phyloP scores from a whole-genome alignment of 345 rosid genomes.

The Sisymbrium irio region DNA sequence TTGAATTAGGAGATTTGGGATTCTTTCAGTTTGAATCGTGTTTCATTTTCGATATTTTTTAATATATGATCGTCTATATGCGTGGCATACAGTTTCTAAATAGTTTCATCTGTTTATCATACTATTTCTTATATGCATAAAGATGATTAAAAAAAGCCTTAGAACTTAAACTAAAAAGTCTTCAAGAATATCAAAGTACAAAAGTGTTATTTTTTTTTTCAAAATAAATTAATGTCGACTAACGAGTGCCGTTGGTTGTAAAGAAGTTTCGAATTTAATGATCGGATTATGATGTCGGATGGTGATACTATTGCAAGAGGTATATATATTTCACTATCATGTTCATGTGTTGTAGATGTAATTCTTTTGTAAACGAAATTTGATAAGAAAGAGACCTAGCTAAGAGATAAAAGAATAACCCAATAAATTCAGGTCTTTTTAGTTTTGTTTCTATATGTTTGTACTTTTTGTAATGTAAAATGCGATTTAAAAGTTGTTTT shows the following conservation, averaged over 20 bases:
- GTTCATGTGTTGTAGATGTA: constrained; percentile 1
- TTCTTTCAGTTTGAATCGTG: no score
- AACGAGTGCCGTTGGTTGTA: constrained; percentile 27
- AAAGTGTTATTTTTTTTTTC: constrained; percentile 11
- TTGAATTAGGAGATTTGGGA: background rate
- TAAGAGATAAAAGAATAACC: background rate
- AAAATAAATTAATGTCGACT: constrained; percentile 10
- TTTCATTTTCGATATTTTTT: background rate
- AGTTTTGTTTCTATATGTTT: background rate
- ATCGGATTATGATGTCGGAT: constrained; percentile 22
- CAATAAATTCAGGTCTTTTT: background rate
- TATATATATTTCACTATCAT: constrained; percentile 20
- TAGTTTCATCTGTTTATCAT: background rate
- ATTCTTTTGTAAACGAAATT: background rate
- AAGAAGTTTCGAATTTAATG: constrained; percentile 25
- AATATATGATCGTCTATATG: background rate
- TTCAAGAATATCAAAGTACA: constrained; percentile 29
- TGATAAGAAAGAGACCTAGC: background rate
- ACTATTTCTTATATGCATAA: background rate
- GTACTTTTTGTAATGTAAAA: background rate
- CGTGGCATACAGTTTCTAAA: background rate
- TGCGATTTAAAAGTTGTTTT: background rate
- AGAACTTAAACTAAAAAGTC: constrained; percentile 2
- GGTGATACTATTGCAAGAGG: constrained; percentile 19
- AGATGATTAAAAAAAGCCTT: background rate